phyloP scores from a whole-genome alignment of 2,329 filamentous ascomycete species.

The Paecilomyces sp. region DNA sequence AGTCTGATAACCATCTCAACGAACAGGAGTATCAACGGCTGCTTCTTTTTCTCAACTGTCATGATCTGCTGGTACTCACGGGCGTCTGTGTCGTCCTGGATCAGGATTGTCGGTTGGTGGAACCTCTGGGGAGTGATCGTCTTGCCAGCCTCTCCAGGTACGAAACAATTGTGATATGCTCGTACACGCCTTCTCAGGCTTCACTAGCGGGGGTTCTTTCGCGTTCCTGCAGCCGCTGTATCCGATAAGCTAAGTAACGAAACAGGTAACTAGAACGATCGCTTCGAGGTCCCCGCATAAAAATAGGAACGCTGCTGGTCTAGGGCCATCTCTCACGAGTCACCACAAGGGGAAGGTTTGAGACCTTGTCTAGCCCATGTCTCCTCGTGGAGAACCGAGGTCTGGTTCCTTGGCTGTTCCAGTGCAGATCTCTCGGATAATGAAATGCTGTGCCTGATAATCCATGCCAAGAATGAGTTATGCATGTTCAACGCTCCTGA shows the following conservation, averaged over 20 bases:
- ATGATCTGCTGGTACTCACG: too few relatives aligned
- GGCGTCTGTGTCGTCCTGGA: background rate
- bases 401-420: background rate
- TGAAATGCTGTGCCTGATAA: background rate
- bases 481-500: too few relatives aligned
- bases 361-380: background rate
- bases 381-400: background rate
- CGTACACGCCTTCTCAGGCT: background rate
- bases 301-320: too few relatives aligned
- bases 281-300: background rate
- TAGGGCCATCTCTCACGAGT: too few relatives aligned
- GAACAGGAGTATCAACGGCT: too few relatives aligned
- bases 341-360: background rate
- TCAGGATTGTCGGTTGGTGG: background rate
- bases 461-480: too few relatives aligned
- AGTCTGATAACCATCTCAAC: background rate
- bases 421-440: background rate
- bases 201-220: background rate
- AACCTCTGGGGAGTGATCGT: background rate
- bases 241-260: background rate
- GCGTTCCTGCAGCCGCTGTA: background rate
- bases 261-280: background rate
- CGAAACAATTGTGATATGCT: background rate
- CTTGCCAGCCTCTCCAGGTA: background rate
- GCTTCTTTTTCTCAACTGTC: background rate